Percentiles rank a stretch among this genome's conserved stretches.
phyloP scores from a whole-genome alignment of 345 rosid species.

The Eutrema yunnanense region DNA sequence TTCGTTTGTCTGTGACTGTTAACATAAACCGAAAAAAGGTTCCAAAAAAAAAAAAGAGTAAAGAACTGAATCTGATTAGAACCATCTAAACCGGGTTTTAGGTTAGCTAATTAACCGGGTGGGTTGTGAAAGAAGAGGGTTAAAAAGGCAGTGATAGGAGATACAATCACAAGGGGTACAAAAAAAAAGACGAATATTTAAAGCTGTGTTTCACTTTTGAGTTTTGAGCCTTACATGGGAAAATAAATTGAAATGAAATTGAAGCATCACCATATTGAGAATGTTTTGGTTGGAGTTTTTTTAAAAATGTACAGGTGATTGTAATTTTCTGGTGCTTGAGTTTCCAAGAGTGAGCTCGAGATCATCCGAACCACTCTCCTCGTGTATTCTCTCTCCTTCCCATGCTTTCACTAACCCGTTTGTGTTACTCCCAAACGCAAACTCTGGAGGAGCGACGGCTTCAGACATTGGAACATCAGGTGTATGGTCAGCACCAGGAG shows the following conservation, averaged over 20 bases:
- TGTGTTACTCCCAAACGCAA: conserved; percentile 73
- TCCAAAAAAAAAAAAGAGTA: background rate
- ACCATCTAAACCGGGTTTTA: background rate
- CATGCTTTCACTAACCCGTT: conserved; percentile 86
- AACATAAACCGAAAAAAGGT: background rate
- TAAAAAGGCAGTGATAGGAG: background rate
- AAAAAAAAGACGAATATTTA: conserved; percentile 11
- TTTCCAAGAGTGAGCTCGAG: conserved; percentile 96
- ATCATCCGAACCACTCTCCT: conserved; percentile 90
- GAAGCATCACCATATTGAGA: background rate
- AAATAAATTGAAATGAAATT: background rate
- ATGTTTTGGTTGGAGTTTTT: background rate
- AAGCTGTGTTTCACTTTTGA: conserved; percentile 11
- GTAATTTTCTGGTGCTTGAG: conserved; percentile 59
- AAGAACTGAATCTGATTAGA: background rate
- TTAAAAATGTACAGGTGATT: background rate
- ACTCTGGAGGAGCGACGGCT: conserved; percentile 54
- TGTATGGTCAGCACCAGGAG: conserved; percentile 65
- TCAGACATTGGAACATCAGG: conserved; percentile 84
- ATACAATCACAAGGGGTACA: conserved; percentile 5
- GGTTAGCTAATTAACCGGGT: background rate
- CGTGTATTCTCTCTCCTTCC: conserved; percentile 99
- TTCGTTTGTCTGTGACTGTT: background rate
- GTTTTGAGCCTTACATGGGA: conserved; percentile 13
- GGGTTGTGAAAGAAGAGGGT: background rate